Evolutionary conservation across 139 green algal genomes (phyloP).

Genomic region (Chlorella sp.): DNA sequence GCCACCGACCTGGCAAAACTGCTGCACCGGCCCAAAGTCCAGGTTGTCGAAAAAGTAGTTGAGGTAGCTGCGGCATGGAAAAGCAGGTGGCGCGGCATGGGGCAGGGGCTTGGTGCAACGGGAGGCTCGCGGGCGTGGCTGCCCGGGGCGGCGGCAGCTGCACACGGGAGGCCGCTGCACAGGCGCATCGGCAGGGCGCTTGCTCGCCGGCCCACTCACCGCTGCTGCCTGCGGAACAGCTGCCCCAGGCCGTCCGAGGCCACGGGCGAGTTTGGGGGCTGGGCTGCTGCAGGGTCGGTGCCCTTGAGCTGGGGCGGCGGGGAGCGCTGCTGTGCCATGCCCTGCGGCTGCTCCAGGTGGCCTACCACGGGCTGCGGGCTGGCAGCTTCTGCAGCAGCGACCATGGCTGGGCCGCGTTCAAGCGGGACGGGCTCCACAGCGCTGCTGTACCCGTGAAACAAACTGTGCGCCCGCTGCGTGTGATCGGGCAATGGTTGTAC

Average conservation of each 20-base stretch:
- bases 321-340: neutral
- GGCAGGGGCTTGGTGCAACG: too few relatives aligned
- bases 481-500: too few relatives aligned
- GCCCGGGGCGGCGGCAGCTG: neutral
- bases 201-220: neutral
- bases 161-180: neutral
- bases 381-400: too few relatives aligned
- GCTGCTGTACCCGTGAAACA: too few relatives aligned
- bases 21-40: conserved; percentile 48
- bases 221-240: conserved; percentile 24
- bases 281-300: neutral
- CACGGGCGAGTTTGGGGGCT: neutral
- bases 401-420: too few relatives aligned
- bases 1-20: conserved; percentile 52
- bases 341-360: too few relatives aligned
- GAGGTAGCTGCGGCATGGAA: conserved; percentile 46
- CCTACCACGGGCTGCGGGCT: too few relatives aligned
- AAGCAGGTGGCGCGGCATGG: neutral
- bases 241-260: neutral
- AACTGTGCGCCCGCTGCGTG: too few relatives aligned
- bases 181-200: neutral
- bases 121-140: neutral
- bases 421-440: too few relatives aligned
- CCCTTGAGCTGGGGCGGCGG: neutral
- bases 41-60: conserved; percentile 64